These are phyloP conservation scores for Cyclocybe aegerita DNA, from an alignment of 768 basidiomycete species.

Conservation along the genomic window DNA sequence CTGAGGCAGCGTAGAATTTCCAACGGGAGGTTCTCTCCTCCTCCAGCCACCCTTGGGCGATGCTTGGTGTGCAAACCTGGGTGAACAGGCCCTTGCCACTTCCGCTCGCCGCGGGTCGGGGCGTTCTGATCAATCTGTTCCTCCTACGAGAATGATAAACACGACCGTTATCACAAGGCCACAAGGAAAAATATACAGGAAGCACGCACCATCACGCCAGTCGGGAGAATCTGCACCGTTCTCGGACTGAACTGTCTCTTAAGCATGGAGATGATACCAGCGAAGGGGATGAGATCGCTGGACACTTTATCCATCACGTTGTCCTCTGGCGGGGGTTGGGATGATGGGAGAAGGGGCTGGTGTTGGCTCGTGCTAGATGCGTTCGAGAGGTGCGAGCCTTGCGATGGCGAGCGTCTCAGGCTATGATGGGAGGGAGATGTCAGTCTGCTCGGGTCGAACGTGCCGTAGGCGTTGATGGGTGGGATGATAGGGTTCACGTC, in stretches of 20 bases:
- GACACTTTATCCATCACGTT: slow-evolving; percentile 30
- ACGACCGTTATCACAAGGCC: background rate
- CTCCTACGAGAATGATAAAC: background rate
- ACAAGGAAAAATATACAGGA: background rate
- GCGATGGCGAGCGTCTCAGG: slow-evolving; percentile 19
- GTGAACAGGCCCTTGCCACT: slow-evolving; percentile 40
- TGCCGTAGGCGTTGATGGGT: slow-evolving; percentile 51
- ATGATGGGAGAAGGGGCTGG: slow-evolving; percentile 39
- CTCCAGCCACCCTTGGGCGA: slow-evolving; percentile 33
- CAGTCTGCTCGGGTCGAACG: slow-evolving; percentile 32
- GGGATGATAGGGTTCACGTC: slow-evolving; percentile 37
- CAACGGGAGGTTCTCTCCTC: slow-evolving; percentile 57
- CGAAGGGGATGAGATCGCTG: slow-evolving; percentile 40
- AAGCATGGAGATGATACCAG: slow-evolving; percentile 25
- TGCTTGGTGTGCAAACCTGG: slow-evolving; percentile 30
- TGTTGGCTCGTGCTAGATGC: slow-evolving; percentile 25
- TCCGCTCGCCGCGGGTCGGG: slow-evolving; percentile 14
- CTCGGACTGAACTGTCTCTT: slow-evolving; percentile 15
- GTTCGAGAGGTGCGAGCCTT: slow-evolving; percentile 16
- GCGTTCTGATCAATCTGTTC: slow-evolving; percentile 12
- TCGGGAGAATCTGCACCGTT: slow-evolving; percentile 17
- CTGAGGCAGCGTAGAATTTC: slow-evolving; percentile 55
- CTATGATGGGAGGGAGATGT: slow-evolving; percentile 9
- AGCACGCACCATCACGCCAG: slow-evolving; percentile 10
- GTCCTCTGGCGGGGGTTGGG: slow-evolving; percentile 22